These are phyloP conservation scores for Filosporella fistucella DNA, from an alignment of 495 filamentous ascomycete genomes.

Conservation along the genomic window DNA sequence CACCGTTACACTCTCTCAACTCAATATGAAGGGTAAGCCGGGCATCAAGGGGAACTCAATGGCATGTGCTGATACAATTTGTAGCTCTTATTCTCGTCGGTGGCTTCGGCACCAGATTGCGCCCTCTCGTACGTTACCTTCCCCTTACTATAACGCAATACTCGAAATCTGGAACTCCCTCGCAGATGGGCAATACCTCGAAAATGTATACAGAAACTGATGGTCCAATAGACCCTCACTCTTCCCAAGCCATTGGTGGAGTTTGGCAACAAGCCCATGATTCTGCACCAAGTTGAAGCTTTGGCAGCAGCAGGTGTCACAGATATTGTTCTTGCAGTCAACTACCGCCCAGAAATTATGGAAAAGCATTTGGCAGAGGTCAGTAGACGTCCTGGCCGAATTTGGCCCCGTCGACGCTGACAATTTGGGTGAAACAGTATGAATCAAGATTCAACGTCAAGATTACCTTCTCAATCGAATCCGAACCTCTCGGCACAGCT, in stretches of 20 bases:
- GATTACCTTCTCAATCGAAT: conserved; percentile 95
- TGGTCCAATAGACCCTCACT: conserved; percentile 71
- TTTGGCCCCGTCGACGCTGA: conserved; percentile 17
- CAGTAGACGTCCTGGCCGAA: conserved; percentile 15
- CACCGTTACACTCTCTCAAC: conserved; percentile 16
- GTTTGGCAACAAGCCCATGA: conserved; percentile 99
- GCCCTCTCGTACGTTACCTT: conserved; percentile 77
- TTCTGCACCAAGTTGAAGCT: conserved; percentile 94
- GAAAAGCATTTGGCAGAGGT: conserved; percentile 54
- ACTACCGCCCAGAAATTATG: conserved; percentile 99
- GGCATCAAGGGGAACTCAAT: not conserved
- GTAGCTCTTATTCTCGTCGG: conserved; percentile 98
- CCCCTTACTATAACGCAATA: conserved; percentile 20
- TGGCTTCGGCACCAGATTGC: conserved; percentile 96
- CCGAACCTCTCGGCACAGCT: conserved; percentile 91
- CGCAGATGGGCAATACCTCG: conserved; percentile 7
- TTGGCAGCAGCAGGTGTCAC: conserved; percentile 94
- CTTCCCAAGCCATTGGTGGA: conserved; percentile 97
- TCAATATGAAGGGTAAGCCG: conserved; percentile 51
- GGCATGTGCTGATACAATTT: conserved; percentile 27
- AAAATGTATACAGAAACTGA: conserved; percentile 16
- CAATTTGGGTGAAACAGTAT: conserved; percentile 52
- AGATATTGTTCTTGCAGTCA: conserved; percentile 96
- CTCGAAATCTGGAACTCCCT: conserved; percentile 5
- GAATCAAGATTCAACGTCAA: conserved; percentile 85